Evolutionary conservation across 768 basidiomycete genomes (phyloP), one percentile per base, ranked within the genome.

Genomic region (Gymnopilus dilepis): DNA sequence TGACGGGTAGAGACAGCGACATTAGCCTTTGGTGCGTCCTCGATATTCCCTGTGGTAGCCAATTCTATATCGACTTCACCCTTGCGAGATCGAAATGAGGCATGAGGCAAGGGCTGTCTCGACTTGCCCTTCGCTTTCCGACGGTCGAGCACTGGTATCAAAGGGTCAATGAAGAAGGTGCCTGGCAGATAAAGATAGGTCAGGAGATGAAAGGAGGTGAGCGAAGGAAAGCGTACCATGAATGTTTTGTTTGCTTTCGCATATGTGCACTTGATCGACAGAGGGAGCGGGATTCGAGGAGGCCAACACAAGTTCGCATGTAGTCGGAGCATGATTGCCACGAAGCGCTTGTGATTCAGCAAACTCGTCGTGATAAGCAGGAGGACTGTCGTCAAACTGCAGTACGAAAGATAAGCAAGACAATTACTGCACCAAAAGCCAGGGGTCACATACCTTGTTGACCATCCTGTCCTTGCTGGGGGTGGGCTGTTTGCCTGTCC

Each of bases 21-120:
- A 28, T 71, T 73, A n/a, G 78, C 74, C 60, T 75, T 78, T 6
- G 70, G 65, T 6, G 65, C 63, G 19, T 65, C 67, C 15, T 54
- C 63, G 21, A 73, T 74, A 50, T 71, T 69, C 24, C 80, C 79
- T 28, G 73, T 74, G 15, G 80, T 79, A 9, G 70, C 79, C 12
- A 80, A 65, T 34, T 77, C 71, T 33, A 84, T 53, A 6, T 70
- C 70, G 51, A 82, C 78, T 22, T 69, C 62, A 6, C 77, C 82
- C 40, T 76, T 73, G 37, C 77, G 78, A 52, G 82, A 76, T 17
- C 72, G 77, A 66, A 82, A 80, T 42, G 78, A 80, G 11, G 77
- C 78, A 63, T 80, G 73, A 6, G 76, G 73, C 22, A 68, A 64
- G 37, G 68, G 70, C 12, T 72, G 70, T 42, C 72, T 74, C 57